Conservation (phyloP, 179 eudicot species). For the Beta lomatogona region DNA sequence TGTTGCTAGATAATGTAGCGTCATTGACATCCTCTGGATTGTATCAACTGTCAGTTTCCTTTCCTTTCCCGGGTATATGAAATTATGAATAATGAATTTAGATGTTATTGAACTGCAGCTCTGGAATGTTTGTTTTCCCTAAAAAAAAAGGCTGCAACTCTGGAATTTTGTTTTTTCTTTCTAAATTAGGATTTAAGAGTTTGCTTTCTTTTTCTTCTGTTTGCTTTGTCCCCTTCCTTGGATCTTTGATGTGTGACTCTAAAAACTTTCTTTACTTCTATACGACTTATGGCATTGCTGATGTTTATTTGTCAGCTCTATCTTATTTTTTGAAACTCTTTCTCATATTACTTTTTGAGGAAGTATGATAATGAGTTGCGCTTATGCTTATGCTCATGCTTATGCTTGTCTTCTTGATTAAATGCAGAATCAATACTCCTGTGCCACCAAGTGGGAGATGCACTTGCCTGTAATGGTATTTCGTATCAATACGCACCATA, state of each 20-base stretch:
- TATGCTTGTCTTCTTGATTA: conserved; percentile 12
- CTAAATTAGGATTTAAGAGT: no score
- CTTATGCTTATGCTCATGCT: not conserved
- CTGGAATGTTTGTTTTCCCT: not conserved
- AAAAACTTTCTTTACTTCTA: not conserved
- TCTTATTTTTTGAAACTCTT: not conserved
- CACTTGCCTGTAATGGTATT: conserved; percentile 8
- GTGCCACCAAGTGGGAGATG: not conserved
- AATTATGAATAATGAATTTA: not conserved
- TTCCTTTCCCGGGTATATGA: not conserved
- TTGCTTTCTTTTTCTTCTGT: not conserved
- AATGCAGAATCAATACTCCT: conserved; percentile 19
- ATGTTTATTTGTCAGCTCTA: not conserved
- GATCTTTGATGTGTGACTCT: not conserved
- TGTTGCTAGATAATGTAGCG: not conserved
- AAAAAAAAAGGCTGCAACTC: no score
- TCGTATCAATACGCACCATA: conserved; percentile 6
- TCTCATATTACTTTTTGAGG: no score
- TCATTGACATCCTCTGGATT: not conserved
- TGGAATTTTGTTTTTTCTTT: no score
- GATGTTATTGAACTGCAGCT: not conserved
- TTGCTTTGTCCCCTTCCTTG: not conserved
- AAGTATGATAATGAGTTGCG: not conserved
- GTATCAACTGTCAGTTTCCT: not conserved
- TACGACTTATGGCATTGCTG: not conserved